Evolutionary conservation across 257 asterid genomes (phyloP).

Genomic region (Plantago ovata): DNA sequence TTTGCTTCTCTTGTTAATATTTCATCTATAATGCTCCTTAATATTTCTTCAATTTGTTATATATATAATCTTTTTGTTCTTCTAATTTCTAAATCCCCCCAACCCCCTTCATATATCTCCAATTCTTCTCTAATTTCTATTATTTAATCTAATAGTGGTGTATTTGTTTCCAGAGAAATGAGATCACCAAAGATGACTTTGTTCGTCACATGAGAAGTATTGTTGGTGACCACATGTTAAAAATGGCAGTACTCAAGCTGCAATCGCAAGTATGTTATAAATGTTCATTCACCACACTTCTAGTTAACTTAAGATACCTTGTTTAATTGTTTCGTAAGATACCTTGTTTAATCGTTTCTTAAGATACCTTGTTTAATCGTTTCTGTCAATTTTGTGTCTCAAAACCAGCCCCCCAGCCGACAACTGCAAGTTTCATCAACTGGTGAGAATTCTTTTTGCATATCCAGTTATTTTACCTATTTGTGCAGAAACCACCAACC

Average conservation of each 20-base stretch:
- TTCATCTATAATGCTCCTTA: too few species aligned
- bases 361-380: too few species aligned
- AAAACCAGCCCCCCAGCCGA: conserved; percentile 47
- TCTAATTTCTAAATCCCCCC: too few species aligned
- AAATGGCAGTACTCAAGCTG: conserved; percentile 78
- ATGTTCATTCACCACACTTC: conserved; percentile 14
- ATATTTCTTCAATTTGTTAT: too few species aligned
- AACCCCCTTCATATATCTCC: too few species aligned
- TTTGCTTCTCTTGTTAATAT: too few species aligned
- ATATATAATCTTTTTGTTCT: too few species aligned
- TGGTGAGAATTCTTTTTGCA: conserved; percentile 35
- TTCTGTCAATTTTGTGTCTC: conserved; percentile 47
- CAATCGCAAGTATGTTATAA: conserved; percentile 62
- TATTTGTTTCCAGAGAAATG: conserved; percentile 61
- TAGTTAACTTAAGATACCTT: conserved; percentile 7
- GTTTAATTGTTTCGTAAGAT: conserved; percentile 26
- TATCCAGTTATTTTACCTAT: conserved; percentile 15
- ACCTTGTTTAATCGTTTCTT: too few species aligned
- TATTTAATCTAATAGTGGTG: too few species aligned
- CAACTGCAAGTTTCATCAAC: conserved; percentile 49
- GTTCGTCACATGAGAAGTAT: conserved; percentile 79
- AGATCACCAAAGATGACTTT: conserved; percentile 78
- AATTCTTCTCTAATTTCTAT: too few species aligned
- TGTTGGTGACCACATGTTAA: conserved; percentile 92
- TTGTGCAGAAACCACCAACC: conserved; percentile 15